A percentile compares a stretch with the other conserved stretches of the same genome.
Conservation (phyloP, 2,329 filamentous ascomycete species). For the Fusarium nelsonii region DNA sequence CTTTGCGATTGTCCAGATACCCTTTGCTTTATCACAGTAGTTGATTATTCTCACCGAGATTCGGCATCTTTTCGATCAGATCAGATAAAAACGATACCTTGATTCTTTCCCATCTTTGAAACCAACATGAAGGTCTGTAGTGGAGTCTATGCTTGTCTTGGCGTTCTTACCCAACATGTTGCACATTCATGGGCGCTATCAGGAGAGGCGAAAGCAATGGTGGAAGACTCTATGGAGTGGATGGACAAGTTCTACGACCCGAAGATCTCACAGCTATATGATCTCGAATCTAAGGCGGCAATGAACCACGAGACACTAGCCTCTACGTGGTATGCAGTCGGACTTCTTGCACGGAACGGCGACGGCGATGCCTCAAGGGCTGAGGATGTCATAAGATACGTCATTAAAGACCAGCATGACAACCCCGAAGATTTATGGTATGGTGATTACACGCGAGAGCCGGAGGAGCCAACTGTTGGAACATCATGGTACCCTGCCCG, state of each 20-base stretch:
- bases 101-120: not conserved
- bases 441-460: slow-evolving; percentile 22
- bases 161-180: not conserved
- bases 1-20: not conserved
- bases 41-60: not conserved
- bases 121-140: slow-evolving; percentile 15
- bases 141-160: not conserved
- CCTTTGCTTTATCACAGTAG: not conserved
- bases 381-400: slow-evolving; percentile 19
- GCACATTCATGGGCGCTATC: slow-evolving; percentile 7
- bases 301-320: slow-evolving; percentile 26
- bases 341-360: slow-evolving; percentile 21
- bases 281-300: slow-evolving; percentile 14
- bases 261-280: slow-evolving; percentile 17
- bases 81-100: not conserved
- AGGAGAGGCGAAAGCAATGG: slow-evolving; percentile 28
- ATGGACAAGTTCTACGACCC: slow-evolving; percentile 45
- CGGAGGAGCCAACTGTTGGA: slow-evolving; percentile 24
- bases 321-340: slow-evolving; percentile 28
- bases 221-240: slow-evolving; percentile 31
- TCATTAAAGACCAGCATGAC: slow-evolving; percentile 23
- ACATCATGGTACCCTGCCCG: slow-evolving; percentile 23
- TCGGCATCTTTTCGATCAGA: not conserved
- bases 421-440: slow-evolving; percentile 22
- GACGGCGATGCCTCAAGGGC: slow-evolving; percentile 14